These are phyloP conservation scores for Rubia yunnanensis DNA, from an alignment of 257 asterid genomes.

Conservation along the genomic window DNA sequence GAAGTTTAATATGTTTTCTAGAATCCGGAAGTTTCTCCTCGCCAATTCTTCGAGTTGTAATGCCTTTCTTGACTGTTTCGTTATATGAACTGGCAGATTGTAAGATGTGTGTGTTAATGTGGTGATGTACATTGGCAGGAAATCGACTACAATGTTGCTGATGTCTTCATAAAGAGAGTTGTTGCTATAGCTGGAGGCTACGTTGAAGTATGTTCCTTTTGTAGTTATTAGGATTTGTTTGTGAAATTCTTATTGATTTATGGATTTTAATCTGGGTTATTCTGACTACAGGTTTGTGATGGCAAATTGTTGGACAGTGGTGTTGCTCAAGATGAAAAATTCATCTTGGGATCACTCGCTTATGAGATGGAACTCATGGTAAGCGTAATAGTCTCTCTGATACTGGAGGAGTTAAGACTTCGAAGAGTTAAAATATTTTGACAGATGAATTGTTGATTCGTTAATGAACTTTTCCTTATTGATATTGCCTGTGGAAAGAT, in stretches of 20 bases:
- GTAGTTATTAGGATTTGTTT: neutral
- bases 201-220: constrained; percentile 45
- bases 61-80: neutral
- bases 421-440: too few relatives aligned
- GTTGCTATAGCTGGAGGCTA: constrained; percentile 89
- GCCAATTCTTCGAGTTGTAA: constrained; percentile 62
- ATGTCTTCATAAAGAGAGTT: constrained; percentile 78
- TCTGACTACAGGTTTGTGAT: constrained; percentile 43
- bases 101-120: neutral
- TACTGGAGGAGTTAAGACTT: too few relatives aligned
- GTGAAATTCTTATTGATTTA: neutral
- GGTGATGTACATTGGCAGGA: constrained; percentile 36
- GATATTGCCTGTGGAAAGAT: neutral
- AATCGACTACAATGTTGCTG: constrained; percentile 56
- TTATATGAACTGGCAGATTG: neutral
- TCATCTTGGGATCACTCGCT: constrained; percentile 72
- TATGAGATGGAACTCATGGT: constrained; percentile 86
- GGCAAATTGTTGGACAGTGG: constrained; percentile 74
- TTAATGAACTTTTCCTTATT: neutral
- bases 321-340: constrained; percentile 66
- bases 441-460: too few relatives aligned
- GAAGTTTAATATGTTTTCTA: constrained; percentile 81
- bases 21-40: constrained; percentile 74
- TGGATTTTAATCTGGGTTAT: neutral
- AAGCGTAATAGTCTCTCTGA: too few relatives aligned